Conservation (phyloP, 768 basidiomycete species). For the Macrolepiota fuliginosa region DNA sequence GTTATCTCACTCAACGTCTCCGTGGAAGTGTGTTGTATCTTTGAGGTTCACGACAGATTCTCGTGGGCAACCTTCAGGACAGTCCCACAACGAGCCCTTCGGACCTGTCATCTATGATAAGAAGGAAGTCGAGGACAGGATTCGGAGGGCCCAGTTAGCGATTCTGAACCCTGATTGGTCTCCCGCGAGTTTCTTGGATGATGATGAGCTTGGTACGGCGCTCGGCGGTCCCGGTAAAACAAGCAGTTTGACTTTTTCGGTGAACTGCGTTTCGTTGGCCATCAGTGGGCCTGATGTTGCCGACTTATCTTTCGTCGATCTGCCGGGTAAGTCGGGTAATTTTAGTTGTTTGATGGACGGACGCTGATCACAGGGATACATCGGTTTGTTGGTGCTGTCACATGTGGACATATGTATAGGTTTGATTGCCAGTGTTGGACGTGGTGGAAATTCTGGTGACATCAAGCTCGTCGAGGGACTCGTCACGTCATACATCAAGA, state of each 20-base stretch:
- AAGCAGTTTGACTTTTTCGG: constrained; percentile 41
- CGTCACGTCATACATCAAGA: constrained; percentile 55
- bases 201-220: constrained; percentile 20
- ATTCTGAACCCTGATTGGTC: constrained; percentile 55
- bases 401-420: constrained; percentile 27
- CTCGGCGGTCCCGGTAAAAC: not conserved
- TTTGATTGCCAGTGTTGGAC: constrained; percentile 54
- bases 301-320: constrained; percentile 63
- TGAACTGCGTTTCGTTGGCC: constrained; percentile 53
- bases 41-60: constrained; percentile 43
- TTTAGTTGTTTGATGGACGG: not conserved
- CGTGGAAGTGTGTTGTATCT: constrained; percentile 52
- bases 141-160: constrained; percentile 62
- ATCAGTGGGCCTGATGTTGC: constrained; percentile 60
- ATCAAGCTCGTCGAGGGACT: constrained; percentile 61
- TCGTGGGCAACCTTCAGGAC: constrained; percentile 34
- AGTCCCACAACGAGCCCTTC: constrained; percentile 40
- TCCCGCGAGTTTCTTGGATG: constrained; percentile 35
- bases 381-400: not conserved
- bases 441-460: constrained; percentile 48
- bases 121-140: constrained; percentile 58
- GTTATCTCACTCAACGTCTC: constrained; percentile 34
- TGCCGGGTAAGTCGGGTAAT: constrained; percentile 48
- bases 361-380: not conserved
- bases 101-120: constrained; percentile 50